These are phyloP conservation scores for Simmondsia chinensis DNA, from an alignment of 148 eudicot genomes.

Conservation along the genomic window DNA sequence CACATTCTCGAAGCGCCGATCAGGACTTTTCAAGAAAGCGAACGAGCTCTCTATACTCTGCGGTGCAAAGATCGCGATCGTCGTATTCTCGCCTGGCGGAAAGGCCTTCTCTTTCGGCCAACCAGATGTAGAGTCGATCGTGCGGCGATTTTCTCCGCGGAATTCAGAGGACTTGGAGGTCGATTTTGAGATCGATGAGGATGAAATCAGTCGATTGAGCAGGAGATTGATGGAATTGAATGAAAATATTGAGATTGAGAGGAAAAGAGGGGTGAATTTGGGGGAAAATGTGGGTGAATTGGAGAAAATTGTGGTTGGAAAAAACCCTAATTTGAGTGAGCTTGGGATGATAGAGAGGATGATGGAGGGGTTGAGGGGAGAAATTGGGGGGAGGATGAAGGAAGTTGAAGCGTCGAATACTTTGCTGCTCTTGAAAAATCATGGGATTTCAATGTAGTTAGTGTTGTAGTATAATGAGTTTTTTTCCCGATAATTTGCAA, in stretches of 20 bases:
- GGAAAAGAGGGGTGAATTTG: no score
- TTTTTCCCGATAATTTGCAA: no score
- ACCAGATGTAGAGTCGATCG: slow-evolving; percentile 13
- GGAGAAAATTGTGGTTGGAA: no score
- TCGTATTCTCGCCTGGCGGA: slow-evolving; percentile 20
- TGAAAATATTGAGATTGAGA: no score
- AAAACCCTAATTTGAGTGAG: neutral
- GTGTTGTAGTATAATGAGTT: no score
- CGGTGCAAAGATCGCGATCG: slow-evolving; percentile 10
- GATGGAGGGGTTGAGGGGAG: neutral
- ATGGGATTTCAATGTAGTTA: neutral
- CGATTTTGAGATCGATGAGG: neutral
- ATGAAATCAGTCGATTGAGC: neutral
- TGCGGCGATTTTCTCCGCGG: neutral
- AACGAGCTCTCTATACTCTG: slow-evolving; percentile 19
- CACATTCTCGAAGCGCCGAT: slow-evolving; percentile 20
- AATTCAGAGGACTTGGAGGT: neutral
- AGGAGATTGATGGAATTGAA: no score
- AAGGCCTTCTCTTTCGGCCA: slow-evolving; percentile 24
- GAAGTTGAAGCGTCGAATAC: slow-evolving; percentile 16
- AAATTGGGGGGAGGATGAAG: neutral
- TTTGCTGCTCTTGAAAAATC: slow-evolving; percentile 10
- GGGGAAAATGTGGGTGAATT: no score
- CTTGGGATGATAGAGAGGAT: neutral
- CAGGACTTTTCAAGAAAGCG: slow-evolving; percentile 23